A percentile compares a stretch with the other conserved stretches of the same genome.
Evolutionary conservation across 2,329 filamentous ascomycete species (phyloP).

Genomic region (Paraconiothyrium sp.): DNA sequence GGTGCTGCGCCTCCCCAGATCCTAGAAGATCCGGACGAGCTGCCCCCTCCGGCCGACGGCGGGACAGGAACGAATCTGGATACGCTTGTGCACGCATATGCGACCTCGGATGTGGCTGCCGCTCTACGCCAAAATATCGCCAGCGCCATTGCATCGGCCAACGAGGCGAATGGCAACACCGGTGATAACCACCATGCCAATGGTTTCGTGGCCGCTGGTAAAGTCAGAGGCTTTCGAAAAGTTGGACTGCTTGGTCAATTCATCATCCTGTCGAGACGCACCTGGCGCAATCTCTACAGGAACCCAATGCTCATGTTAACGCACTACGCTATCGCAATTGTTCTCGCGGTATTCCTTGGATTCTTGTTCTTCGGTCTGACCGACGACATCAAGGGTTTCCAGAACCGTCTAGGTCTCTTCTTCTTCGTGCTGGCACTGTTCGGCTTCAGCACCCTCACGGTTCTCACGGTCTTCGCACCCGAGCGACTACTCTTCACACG

Average conservation of each 20-base stretch:
- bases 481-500: constrained; percentile 91
- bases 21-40: constrained; percentile 73
- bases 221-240: constrained; percentile 81
- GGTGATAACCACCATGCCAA: constrained; percentile 64
- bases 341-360: constrained; percentile 91
- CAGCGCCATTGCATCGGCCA: constrained; percentile 71
- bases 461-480: constrained; percentile 89
- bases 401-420: constrained; percentile 95
- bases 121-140: constrained; percentile 81
- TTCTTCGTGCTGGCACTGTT: constrained; percentile 97
- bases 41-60: constrained; percentile 65
- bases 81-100: constrained; percentile 78
- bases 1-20: constrained; percentile 67
- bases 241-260: constrained; percentile 85
- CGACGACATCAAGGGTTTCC: constrained; percentile 96
- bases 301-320: constrained; percentile 99
- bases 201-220: constrained; percentile 65
- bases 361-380: constrained; percentile 97
- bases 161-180: constrained; percentile 72
- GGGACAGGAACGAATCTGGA: constrained; percentile 80
- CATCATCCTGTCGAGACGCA: constrained; percentile 85
- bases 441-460: constrained; percentile 95
- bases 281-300: constrained; percentile 96
- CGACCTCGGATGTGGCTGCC: constrained; percentile 78
- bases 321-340: constrained; percentile 95